phyloP scores from a whole-genome alignment of 2,329 filamentous ascomycete species.

The Penicillium sclerotigenum region DNA sequence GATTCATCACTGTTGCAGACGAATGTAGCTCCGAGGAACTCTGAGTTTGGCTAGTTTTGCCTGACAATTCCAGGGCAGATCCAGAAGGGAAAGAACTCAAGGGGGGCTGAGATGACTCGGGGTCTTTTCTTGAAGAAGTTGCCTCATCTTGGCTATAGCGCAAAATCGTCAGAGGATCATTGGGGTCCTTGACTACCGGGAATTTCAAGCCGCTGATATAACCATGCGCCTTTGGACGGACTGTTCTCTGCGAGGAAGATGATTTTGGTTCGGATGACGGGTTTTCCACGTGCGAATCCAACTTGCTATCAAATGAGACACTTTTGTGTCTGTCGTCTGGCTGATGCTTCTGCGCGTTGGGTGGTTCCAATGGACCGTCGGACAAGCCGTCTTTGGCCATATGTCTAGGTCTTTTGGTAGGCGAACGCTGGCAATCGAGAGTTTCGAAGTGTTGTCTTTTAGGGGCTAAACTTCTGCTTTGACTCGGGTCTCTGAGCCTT shows the following conservation, averaged over 20 bases:
- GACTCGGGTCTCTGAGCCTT: neutral
- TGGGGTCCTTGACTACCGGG: constrained; percentile 72
- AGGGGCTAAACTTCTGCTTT: neutral
- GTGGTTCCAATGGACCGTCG: neutral
- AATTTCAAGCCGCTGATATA: constrained; percentile 58
- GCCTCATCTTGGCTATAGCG: constrained; percentile 65
- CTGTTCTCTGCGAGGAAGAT: constrained; percentile 27
- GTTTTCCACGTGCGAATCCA: constrained; percentile 1
- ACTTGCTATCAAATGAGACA: constrained; percentile 4
- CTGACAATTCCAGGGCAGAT: constrained; percentile 2
- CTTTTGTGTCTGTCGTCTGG: constrained; percentile 1
- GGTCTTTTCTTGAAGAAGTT: constrained; percentile 48
- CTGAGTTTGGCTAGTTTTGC: constrained; percentile 3
- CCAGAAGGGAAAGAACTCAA: constrained; percentile 8
- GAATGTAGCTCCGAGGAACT: constrained; percentile 19
- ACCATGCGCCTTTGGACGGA: constrained; percentile 28
- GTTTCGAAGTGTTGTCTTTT: constrained; percentile 1
- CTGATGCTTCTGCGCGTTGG: neutral
- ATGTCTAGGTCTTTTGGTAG: constrained; percentile 11
- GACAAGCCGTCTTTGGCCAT: neutral
- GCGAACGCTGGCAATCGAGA: neutral
- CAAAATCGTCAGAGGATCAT: constrained; percentile 60
- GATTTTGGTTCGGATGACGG: constrained; percentile 20
- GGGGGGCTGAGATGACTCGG: constrained; percentile 17
- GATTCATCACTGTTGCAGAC: constrained; percentile 17